A percentile compares a stretch with the other conserved stretches of the same genome.
phyloP scores from a whole-genome alignment of 768 basidiomycete genomes.

The Coprinopsis marcescibilis region DNA sequence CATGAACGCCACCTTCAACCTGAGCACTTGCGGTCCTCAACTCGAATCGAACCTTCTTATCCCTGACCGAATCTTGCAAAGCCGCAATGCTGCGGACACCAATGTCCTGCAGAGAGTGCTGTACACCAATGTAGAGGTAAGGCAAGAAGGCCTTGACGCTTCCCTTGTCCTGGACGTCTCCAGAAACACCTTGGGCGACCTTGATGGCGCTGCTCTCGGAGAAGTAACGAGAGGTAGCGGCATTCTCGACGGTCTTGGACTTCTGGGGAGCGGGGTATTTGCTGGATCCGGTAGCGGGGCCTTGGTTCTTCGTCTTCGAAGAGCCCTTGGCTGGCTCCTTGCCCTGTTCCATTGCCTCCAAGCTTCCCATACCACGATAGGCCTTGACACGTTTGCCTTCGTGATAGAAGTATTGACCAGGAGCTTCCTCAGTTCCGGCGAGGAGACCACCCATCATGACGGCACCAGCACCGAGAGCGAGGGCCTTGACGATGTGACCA shows the following conservation, averaged over 20 bases:
- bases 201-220: conserved; percentile 89
- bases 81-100: conserved; percentile 66
- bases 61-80: conserved; percentile 59
- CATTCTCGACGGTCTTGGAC: conserved; percentile 66
- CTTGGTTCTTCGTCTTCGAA: too few species aligned
- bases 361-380: conserved; percentile 96
- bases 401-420: conserved; percentile 99
- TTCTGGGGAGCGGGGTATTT: conserved; percentile 48
- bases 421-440: conserved; percentile 94
- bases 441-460: conserved; percentile 99
- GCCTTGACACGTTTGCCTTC: conserved; percentile 99
- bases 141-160: conserved; percentile 90
- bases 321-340: conserved; percentile 38
- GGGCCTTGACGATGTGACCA: conserved; percentile 96
- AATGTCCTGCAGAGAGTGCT: conserved; percentile 93
- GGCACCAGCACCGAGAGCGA: conserved; percentile 88
- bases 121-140: conserved; percentile 73
- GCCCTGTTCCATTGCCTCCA: conserved; percentile 89
- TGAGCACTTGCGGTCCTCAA: conserved; percentile 92
- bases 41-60: conserved; percentile 80
- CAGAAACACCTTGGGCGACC: conserved; percentile 94
- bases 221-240: conserved; percentile 94
- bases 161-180: conserved; percentile 97
- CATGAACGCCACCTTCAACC: conserved; percentile 93
- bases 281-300: conserved; percentile 23